Evolutionary conservation across 345 rosid genomes (phyloP), one percentile per base, ranked within the genome.

Genomic region (Capsella bursapastoris): DNA sequence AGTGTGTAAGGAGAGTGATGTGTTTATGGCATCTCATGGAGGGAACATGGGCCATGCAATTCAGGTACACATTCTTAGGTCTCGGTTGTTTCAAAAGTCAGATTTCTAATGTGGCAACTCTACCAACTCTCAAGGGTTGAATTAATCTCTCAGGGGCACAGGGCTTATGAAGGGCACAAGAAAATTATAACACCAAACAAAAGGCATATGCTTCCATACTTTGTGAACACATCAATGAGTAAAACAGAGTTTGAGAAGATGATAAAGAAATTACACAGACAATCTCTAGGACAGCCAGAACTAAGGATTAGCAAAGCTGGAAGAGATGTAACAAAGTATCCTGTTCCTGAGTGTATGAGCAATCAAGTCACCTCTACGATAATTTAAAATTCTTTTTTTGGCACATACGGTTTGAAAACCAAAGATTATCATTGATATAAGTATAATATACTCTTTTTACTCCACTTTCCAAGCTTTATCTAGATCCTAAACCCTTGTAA

Each of bases 1-100:
- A 71, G 96, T 96, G 38, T 89, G 96, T 0, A 90, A 84, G 70
- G 83, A 80, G 59, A 92, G 99, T 56, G 94, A 95, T 60, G 96
- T 92, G 73, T 95, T 95, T 82, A 89, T 95, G 98, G 89, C 99
- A 61, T 95, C 99, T 72, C 98, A 92, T 34, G 99, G 99, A 48
- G 99, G 99, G 73, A 95, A 95, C 67, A 95, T 95, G 98, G 98
- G 97, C 22, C 99, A 88, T 4, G 89, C 96, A 1, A 80, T 92
- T 75, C 99, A 92, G 97, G 96, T 89, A 58, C 63, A 57, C 49
- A 66, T 41, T 62, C 22, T 48, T 40, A 48, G 9, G 29, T 8
- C 57, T 57, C 10, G 0, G 4, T 35, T 7, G 32, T 32, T 53
- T 27, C 16, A 35, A 67, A 49, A 1, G 25, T 57, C 41, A 5